Evolutionary conservation across 2,329 filamentous ascomycete genomes (phyloP), one percentile per base, ranked within the genome.

Genomic region (Sporothrix schenckii): DNA sequence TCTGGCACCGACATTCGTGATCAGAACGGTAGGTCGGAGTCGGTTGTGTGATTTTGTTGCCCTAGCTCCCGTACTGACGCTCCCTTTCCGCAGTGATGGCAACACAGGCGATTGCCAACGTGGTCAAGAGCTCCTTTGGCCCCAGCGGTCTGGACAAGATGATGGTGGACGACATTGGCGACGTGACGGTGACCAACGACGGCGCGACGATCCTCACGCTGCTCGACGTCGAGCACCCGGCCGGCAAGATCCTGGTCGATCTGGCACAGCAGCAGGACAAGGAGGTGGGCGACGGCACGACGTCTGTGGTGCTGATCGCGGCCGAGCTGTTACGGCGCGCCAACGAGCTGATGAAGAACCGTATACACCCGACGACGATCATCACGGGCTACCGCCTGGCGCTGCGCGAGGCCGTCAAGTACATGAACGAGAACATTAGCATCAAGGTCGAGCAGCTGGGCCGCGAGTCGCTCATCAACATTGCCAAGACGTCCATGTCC

Each of bases 301-400:
- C 95, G 27, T 98, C 94, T 65, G 95, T 99, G 67, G 95, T 99
- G 71, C 88, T 99, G 76, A 97, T 99, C 81, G 95, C 95, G 68
- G 92, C 95, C 72, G 95, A 99, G 85, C 90, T 99, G 75, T 85
- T 99, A 78, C 89, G 92, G 80, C 88, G 95, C 81, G 95, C 90
- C 74, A 99, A 99, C 85, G 95, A 99, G 84, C 88, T 99, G 75
- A 96, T 98, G 92, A 97, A 95, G 87, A 99, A 98, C 88, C 92
- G 94, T 80, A 99, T 99, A 88, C 95, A 99, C 84, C 96, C 95
- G 70, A 99, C 95, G 34, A 99, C 96, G 72, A 98, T 99, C 83
- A 99, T 99, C 80, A 98, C 93, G 73, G 95, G 95, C 77, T 99
- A 99, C 87, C 89, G 95, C 78, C 88, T 99, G 77, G 95, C 95